Evolutionary conservation across 2,329 filamentous ascomycete genomes (phyloP), one percentile per base, ranked within the genome.

Genomic region (Fusarium sp.): DNA sequence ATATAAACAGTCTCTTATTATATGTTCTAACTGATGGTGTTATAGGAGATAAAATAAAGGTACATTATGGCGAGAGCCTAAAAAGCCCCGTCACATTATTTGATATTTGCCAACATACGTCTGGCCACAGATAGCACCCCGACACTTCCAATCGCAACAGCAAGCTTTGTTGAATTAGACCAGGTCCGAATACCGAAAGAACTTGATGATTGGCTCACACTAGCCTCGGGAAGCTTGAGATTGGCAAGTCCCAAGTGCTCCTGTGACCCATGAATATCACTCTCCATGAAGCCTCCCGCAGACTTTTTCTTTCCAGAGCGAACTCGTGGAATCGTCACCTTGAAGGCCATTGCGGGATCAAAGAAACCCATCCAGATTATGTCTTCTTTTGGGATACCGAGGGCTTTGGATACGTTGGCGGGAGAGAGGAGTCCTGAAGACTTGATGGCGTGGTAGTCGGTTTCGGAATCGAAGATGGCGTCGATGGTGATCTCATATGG

Each of bases 401-500:
- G 83, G 62, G 69, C 53, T 0, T 61, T 60, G 2, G 76, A 65
- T 1, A 77, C 60, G 5, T 64, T 76, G 2, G 35, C 29, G 1
- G 56, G 2, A 0, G 74, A 67, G 7, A 78, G 74, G 1, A 78
- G 17, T 0, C 27, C 33, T 0, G 75, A 73, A 1, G 57, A 8
- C 17, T 71, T 74, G 5, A 77, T 12, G 1, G 51, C 24, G 2
- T 76, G 29, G 64, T 84, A 88, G 0, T 77, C 74, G 0, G 74
- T 74, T 12, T 73, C 62, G 0, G 80, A 77, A 0, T 76, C 76
- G 72, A 89, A 89, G 61, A 89, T 85, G 38, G 87, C 80, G 64
- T 89, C 87, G 29, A 88, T 81, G 0, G 87, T 88, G 31, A 89
- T 80, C 69, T 89, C 86, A 66, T 82, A 89, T 2, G 76, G 76